Evolutionary conservation across 129 eudicot species (phyloP).

Genomic region (Apium graveolens): DNA sequence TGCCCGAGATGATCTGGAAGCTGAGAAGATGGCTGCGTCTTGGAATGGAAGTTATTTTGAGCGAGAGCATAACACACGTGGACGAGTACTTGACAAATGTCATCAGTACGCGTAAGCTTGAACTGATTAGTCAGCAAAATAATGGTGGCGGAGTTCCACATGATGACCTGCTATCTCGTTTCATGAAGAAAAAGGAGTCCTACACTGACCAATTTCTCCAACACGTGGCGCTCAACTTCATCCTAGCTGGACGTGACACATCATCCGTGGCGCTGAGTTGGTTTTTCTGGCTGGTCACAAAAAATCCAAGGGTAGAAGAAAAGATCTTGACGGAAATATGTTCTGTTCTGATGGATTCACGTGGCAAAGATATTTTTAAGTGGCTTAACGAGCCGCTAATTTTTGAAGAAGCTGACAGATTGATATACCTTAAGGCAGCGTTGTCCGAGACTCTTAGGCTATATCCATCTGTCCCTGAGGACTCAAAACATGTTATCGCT

Average conservation of each 20-base stretch:
- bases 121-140: slow-evolving; percentile 28
- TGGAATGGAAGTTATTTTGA: slow-evolving; percentile 57
- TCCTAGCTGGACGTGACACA: slow-evolving; percentile 84
- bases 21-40: slow-evolving; percentile 55
- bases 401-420: slow-evolving; percentile 59
- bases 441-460: slow-evolving; percentile 61
- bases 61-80: slow-evolving; percentile 45
- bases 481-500: slow-evolving; percentile 51
- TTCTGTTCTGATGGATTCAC: slow-evolving; percentile 32
- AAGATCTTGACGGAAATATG: slow-evolving; percentile 46
- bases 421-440: slow-evolving; percentile 58
- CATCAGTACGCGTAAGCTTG: slow-evolving; percentile 60
- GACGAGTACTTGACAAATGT: slow-evolving; percentile 52
- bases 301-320: slow-evolving; percentile 39
- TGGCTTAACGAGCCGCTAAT: slow-evolving; percentile 54
- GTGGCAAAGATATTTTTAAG: slow-evolving; percentile 39
- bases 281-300: slow-evolving; percentile 57
- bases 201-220: slow-evolving; percentile 46
- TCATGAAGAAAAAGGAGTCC: slow-evolving; percentile 68
- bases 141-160: slow-evolving; percentile 40
- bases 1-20: slow-evolving; percentile 59
- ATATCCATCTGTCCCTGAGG: slow-evolving; percentile 74
- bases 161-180: slow-evolving; percentile 58
- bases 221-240: slow-evolving; percentile 70
- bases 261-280: slow-evolving; percentile 78